Percentiles rank a stretch among this genome's conserved stretches.
phyloP scores from a whole-genome alignment of 495 filamentous ascomycete species.

The Podospora pseudopauciseta region DNA sequence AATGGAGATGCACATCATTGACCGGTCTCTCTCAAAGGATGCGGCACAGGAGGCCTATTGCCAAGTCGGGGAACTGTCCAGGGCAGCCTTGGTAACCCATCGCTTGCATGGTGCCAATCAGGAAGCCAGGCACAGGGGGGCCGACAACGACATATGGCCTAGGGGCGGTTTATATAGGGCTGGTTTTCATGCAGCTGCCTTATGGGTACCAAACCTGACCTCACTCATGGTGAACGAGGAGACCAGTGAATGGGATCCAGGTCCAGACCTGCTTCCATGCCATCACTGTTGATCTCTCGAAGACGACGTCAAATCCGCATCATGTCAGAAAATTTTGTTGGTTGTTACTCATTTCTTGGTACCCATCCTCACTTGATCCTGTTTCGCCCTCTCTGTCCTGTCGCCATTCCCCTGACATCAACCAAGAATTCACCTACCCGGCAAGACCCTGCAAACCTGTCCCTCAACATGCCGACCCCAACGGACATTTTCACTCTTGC shows the following conservation, averaged over 20 bases:
- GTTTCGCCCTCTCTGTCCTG: too few relatives aligned
- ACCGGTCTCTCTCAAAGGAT: neutral
- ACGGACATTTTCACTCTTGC: neutral
- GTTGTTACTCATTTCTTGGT: too few relatives aligned
- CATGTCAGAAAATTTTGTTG: too few relatives aligned
- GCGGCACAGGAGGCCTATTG: neutral
- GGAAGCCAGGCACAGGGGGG: neutral
- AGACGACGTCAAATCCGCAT: too few relatives aligned
- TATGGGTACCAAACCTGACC: neutral
- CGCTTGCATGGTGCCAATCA: constrained; percentile 1
- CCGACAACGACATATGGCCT: neutral
- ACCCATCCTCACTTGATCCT: too few relatives aligned
- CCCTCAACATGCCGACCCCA: neutral
- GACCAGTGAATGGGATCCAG: neutral
- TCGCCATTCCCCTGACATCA: neutral
- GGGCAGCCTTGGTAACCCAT: neutral
- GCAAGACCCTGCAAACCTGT: neutral
- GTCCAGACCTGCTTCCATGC: too few relatives aligned
- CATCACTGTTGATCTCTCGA: too few relatives aligned
- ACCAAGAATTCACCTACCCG: neutral
- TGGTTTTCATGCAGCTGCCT: neutral
- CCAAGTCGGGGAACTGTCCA: neutral
- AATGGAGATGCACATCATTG: neutral
- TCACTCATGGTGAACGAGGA: neutral
- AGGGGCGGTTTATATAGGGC: neutral